Conservation (phyloP, 768 basidiomycete genomes). For the Boletus rubropictus region DNA sequence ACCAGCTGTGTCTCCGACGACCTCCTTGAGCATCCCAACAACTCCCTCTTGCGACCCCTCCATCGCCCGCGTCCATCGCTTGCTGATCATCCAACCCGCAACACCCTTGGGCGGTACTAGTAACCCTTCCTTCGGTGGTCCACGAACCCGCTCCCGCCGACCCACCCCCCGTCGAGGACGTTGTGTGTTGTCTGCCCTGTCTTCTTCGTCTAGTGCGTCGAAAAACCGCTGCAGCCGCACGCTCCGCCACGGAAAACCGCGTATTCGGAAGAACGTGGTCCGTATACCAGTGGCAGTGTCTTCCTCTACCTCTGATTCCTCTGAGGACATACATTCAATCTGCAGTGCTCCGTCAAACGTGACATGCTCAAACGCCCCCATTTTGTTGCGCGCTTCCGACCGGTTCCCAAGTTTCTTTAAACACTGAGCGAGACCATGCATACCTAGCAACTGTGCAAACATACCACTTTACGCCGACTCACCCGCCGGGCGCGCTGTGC, state of each 20-base stretch:
- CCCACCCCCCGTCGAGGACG: conserved; percentile 56
- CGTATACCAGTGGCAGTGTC: conserved; percentile 25
- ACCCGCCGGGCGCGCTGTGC: conserved; percentile 55
- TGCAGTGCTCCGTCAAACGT: conserved; percentile 68
- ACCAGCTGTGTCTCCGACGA: conserved; percentile 42
- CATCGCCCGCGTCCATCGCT: conserved; percentile 49
- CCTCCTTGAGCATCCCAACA: conserved; percentile 35
- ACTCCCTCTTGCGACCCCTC: conserved; percentile 45
- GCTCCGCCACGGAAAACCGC: conserved; percentile 66
- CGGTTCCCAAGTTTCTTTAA: conserved; percentile 65
- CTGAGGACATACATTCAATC: conserved; percentile 74
- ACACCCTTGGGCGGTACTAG: conserved; percentile 59
- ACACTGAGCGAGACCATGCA: background rate
- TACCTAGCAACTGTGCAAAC: conserved; percentile 19
- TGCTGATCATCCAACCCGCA: conserved; percentile 72
- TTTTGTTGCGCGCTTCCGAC: conserved; percentile 50
- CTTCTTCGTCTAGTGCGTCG: conserved; percentile 53
- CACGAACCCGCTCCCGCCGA: conserved; percentile 48
- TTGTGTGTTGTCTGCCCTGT: conserved; percentile 37
- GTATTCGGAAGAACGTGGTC: conserved; percentile 43
- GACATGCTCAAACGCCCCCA: conserved; percentile 51
- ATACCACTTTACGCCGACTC: conserved; percentile 57
- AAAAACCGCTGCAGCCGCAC: conserved; percentile 56
- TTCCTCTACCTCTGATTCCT: conserved; percentile 61
- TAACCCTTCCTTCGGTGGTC: conserved; percentile 51